Percentiles rank a stretch among this genome's conserved stretches.
These are phyloP conservation scores for Lecanoromycetidae sp. DNA, from an alignment of 2,329 filamentous ascomycete genomes.

Conservation along the genomic window DNA sequence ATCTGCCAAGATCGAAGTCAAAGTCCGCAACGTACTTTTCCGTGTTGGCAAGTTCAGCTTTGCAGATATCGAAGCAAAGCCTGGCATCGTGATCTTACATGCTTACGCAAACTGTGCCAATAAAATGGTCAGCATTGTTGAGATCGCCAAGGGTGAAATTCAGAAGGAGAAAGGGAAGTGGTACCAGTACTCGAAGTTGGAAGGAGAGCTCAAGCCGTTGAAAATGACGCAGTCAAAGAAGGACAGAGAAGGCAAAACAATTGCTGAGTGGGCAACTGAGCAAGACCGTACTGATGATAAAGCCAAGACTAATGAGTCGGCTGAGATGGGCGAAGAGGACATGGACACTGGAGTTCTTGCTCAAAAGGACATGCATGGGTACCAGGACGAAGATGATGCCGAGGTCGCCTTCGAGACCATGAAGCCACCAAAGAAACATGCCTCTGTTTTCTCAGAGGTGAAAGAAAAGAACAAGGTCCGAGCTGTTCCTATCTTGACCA, in stretches of 20 bases:
- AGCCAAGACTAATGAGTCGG: not conserved
- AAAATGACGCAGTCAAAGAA: constrained; percentile 28
- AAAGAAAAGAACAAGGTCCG: constrained; percentile 15
- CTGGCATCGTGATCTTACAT: constrained; percentile 29
- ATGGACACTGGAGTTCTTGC: not conserved
- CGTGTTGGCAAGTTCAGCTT: constrained; percentile 20
- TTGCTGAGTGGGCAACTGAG: constrained; percentile 4
- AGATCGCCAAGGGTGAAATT: constrained; percentile 51
- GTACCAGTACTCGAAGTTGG: constrained; percentile 29
- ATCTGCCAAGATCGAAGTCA: constrained; percentile 35
- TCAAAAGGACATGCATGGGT: constrained; percentile 2
- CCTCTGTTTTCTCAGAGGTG: no score
- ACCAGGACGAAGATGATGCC: constrained; percentile 15
- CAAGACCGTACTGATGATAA: constrained; percentile 14
- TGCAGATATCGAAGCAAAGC: constrained; percentile 21
- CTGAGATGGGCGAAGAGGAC: constrained; percentile 11
- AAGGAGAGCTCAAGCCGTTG: constrained; percentile 27
- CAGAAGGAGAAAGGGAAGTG: constrained; percentile 33
- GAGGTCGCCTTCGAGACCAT: constrained; percentile 20
- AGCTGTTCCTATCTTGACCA: constrained; percentile 20
- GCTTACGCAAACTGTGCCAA: constrained; percentile 33
- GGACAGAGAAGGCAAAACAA: constrained; percentile 5
- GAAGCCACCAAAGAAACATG: not conserved
- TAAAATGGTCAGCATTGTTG: constrained; percentile 57
- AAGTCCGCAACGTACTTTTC: constrained; percentile 23